Conservation (phyloP, 164 flowering plant genomes). For the Nymphaea thermarum region DNA sequence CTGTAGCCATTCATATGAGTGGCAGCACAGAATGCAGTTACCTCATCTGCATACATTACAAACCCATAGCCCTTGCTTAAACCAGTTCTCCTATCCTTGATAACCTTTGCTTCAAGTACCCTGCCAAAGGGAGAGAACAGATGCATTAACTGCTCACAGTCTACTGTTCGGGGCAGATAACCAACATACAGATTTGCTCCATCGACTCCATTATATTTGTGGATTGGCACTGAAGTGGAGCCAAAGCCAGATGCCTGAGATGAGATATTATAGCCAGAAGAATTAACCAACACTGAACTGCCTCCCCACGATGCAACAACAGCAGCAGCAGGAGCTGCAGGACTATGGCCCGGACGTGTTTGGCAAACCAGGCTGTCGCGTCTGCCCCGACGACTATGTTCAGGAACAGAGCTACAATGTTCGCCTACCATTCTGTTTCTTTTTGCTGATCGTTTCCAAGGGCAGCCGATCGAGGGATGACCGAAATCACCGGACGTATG, state of each 20-base stretch:
- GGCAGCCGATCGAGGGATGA: slow-evolving; percentile 13
- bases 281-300: neutral
- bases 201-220: slow-evolving; percentile 14
- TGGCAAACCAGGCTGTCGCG: neutral
- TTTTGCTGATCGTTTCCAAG: slow-evolving; percentile 3
- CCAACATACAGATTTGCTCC: slow-evolving; percentile 23
- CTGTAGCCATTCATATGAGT: slow-evolving; percentile 21
- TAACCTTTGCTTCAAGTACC: slow-evolving; percentile 17
- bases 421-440: slow-evolving; percentile 1
- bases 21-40: slow-evolving; percentile 22
- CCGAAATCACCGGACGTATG: slow-evolving; percentile 11
- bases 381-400: slow-evolving; percentile 4
- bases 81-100: slow-evolving; percentile 26
- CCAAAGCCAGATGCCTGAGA: neutral
- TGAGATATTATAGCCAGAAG: neutral
- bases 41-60: slow-evolving; percentile 22
- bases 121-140: slow-evolving; percentile 35
- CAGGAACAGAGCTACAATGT: slow-evolving; percentile 1
- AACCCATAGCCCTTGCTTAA: slow-evolving; percentile 35
- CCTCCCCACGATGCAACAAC: neutral
- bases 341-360: too few species aligned
- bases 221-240: slow-evolving; percentile 8
- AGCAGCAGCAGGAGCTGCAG: slow-evolving; percentile 1
- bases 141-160: slow-evolving; percentile 15
- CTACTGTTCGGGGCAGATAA: slow-evolving; percentile 21